Evolutionary conservation across 2,329 filamentous ascomycete species (phyloP).

Genomic region (Helicocarpus griseus): DNA sequence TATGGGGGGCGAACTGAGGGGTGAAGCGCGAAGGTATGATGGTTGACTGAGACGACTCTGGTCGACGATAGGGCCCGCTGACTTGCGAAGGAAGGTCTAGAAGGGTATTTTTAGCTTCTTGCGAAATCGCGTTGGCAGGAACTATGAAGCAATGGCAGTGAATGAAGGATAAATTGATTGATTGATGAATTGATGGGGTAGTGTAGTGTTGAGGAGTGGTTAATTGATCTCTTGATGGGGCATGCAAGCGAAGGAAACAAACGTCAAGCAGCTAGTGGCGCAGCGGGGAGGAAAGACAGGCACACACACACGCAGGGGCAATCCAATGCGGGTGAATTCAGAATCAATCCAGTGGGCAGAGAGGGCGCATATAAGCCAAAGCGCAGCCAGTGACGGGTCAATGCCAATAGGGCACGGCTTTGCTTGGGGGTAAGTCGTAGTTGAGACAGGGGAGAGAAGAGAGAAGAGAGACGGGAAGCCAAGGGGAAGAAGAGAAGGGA

Average conservation of each 20-base stretch:
- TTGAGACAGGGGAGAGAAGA: not conserved
- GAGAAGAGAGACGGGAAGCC: not conserved
- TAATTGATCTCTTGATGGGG: too few species aligned
- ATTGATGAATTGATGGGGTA: not conserved
- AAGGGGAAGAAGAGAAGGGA: not conserved
- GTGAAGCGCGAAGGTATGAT: conserved; percentile 23
- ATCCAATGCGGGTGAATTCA: conserved; percentile 1
- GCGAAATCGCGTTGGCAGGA: not conserved
- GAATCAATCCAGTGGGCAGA: not conserved
- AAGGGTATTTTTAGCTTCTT: not conserved
- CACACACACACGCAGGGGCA: too few species aligned
- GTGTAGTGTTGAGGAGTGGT: not conserved
- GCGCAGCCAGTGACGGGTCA: not conserved
- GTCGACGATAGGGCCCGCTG: not conserved
- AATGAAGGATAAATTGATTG: conserved; percentile 2
- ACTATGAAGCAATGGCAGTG: not conserved
- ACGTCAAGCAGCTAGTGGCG: not conserved
- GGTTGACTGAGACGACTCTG: conserved; percentile 22
- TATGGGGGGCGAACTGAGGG: conserved; percentile 7
- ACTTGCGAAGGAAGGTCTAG: conserved; percentile 4
- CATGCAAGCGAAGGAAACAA: too few species aligned
- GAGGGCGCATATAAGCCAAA: not conserved
- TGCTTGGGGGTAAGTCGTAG: not conserved
- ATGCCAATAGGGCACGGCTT: not conserved
- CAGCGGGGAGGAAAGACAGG: not conserved